phyloP scores from a whole-genome alignment of 192 early-diverging fungal species.

The Phycomyces nitens region DNA sequence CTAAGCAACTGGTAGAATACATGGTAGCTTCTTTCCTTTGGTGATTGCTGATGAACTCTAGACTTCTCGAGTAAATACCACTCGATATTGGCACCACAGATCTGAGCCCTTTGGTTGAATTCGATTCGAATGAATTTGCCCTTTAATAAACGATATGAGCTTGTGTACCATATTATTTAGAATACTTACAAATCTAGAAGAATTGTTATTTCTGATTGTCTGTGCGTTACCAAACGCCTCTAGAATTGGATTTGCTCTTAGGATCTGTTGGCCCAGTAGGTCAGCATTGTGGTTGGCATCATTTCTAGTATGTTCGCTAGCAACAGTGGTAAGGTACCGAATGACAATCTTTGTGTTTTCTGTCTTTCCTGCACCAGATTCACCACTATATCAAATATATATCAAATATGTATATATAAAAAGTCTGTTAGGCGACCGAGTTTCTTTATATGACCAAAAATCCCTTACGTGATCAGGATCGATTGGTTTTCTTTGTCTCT shows the following conservation, averaged over 20 bases:
- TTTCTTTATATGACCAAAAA: neutral
- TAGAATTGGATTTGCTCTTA: conserved; percentile 95
- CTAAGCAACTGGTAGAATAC: conserved; percentile 98
- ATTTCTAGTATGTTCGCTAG: conserved; percentile 47
- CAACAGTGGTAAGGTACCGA: conserved; percentile 93
- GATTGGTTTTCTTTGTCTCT: conserved; percentile 92
- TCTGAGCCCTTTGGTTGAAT: conserved; percentile 82
- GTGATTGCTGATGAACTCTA: conserved; percentile 87
- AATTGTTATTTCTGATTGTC: conserved; percentile 98
- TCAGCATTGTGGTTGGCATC: conserved; percentile 35
- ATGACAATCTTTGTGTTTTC: conserved; percentile 99
- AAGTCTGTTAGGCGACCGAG: neutral
- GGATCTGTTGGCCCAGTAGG: conserved; percentile 74
- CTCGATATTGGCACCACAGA: conserved; percentile 95
- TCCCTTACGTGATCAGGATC: conserved; percentile 87
- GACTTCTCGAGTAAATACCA: conserved; percentile 98
- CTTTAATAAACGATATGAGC: conserved; percentile 23
- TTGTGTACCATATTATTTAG: too few relatives aligned
- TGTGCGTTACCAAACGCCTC: conserved; percentile 99
- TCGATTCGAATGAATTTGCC: conserved; percentile 99
- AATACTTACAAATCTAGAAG: conserved; percentile 85
- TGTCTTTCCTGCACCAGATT: conserved; percentile 98
- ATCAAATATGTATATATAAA: neutral
- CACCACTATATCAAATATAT: conserved; percentile 68
- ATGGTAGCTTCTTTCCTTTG: conserved; percentile 94